Evolutionary conservation across 116 monocot genomes (phyloP).

Genomic region (Posidonia oceanica): DNA sequence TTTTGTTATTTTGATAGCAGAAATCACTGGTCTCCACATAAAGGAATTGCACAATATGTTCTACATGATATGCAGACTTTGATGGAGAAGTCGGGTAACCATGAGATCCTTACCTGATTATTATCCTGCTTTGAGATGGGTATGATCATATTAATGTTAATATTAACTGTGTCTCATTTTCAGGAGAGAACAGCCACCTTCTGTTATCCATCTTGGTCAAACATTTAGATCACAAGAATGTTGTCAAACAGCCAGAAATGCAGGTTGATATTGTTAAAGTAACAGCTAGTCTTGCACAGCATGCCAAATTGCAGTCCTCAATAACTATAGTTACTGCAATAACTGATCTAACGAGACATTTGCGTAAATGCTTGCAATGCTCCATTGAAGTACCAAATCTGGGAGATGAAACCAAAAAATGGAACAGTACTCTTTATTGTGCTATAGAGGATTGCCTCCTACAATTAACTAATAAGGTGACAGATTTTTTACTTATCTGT

Average conservation of each 20-base stretch:
- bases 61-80: slow-evolving; percentile 52
- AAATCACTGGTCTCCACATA: slow-evolving; percentile 59
- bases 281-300: slow-evolving; percentile 38
- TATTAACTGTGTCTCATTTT: slow-evolving; percentile 1
- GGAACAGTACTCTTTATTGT: slow-evolving; percentile 49
- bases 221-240: slow-evolving; percentile 87
- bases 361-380: slow-evolving; percentile 80
- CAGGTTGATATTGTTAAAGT: slow-evolving; percentile 56
- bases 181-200: slow-evolving; percentile 73
- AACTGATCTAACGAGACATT: slow-evolving; percentile 70
- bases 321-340: slow-evolving; percentile 51
- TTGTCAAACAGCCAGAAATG: slow-evolving; percentile 46
- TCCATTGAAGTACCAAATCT: slow-evolving; percentile 47
- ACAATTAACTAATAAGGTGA: slow-evolving; percentile 65
- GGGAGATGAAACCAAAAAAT: slow-evolving; percentile 22
- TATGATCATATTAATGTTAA: background rate
- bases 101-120: background rate
- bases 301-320: slow-evolving; percentile 42
- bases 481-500: background rate
- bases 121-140: background rate
- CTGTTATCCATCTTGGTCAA: slow-evolving; percentile 66
- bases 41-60: slow-evolving; percentile 64
- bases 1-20: slow-evolving; percentile 60
- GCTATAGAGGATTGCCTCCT: slow-evolving; percentile 78
- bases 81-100: slow-evolving; percentile 73